Evolutionary conservation across 768 basidiomycete genomes (phyloP).

Genomic region (Harrya chromipes): DNA sequence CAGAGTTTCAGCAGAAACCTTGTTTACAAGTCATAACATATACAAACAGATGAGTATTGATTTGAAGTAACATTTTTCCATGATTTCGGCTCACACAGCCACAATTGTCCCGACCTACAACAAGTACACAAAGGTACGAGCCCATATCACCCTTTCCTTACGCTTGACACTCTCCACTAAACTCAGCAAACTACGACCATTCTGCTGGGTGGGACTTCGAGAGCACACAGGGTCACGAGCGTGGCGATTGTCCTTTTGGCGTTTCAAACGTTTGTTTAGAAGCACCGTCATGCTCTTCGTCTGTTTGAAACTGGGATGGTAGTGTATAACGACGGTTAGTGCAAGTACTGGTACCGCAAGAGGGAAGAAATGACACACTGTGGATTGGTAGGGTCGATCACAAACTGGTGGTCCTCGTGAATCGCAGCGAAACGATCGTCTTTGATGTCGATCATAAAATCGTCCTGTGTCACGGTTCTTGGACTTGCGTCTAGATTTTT

Average conservation of each 20-base stretch:
- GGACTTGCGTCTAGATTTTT: constrained; percentile 37
- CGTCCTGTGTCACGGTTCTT: constrained; percentile 50
- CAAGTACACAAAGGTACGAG: no score
- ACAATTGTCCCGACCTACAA: no score
- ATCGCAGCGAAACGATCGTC: constrained; percentile 87
- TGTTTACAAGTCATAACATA: no score
- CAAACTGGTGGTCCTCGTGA: constrained; percentile 88
- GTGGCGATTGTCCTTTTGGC: constrained; percentile 40
- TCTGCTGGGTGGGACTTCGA: constrained; percentile 1
- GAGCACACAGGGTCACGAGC: neutral
- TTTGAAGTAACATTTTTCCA: no score
- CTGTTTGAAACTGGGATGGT: constrained; percentile 72
- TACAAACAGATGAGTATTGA: no score
- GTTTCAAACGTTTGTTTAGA: constrained; percentile 76
- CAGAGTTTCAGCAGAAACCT: no score
- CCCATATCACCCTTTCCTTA: no score
- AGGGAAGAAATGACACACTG: constrained; percentile 54
- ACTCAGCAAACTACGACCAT: constrained; percentile 46
- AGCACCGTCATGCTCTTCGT: constrained; percentile 88
- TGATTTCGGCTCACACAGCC: no score
- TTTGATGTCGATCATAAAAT: constrained; percentile 78
- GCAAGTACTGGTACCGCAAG: neutral
- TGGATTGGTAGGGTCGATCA: constrained; percentile 95
- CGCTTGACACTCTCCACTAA: constrained; percentile 88
- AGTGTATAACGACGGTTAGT: neutral